Base-by-base conservation (phyloP, 768 basidiomycete genomes). In the Pholiota conissans region DNA sequence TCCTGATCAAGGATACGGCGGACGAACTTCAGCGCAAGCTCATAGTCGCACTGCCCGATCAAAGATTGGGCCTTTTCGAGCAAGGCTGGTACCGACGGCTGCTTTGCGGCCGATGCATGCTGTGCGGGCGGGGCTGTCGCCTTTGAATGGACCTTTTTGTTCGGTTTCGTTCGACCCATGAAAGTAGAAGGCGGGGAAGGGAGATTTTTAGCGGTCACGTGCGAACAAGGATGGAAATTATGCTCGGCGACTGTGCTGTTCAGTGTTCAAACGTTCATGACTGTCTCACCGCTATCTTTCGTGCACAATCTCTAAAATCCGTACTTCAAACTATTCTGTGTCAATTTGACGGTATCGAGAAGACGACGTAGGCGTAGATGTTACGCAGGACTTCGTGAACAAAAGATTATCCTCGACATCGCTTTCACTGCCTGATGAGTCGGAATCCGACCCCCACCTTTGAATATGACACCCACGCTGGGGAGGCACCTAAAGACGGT, bases 11-110 rank as follows among this genome's bases (percentile, higher is more conserved):
- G 72, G 16, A 89, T 80, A 42, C 93, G 83, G 45, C 78, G 75
- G 35, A 86, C 75, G 68, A 95, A 95, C 51, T 81, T 84, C 50
- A 80, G 73, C 2, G 93, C 92, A 48, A 95, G 84, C 49, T 89
- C 83, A 68, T 91, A 94, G 71, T 95, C 87, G 67, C 89, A 93
- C 74, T 93, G 90, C 22, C 86, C 79, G 63, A 95, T 82, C 54
- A 95, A 77, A n/a, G 81, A 76, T 67, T 91, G 91, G 0, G 91
- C 86, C 69, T 93, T 94, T 67, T 86, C 84, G 30, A 91, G 73
- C 5, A 93, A 74, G 10, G 86, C 74, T 9, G 77, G 53, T 53
- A 83, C 70, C 27, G 86, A 72, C 1, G 84, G 84, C 2, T 68
- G 53, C 26, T 74, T 67, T 14, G 70, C 22, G 3, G 63, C 35